Evolutionary conservation across 768 basidiomycete species (phyloP).

Genomic region (Hortiboletus campestris): DNA sequence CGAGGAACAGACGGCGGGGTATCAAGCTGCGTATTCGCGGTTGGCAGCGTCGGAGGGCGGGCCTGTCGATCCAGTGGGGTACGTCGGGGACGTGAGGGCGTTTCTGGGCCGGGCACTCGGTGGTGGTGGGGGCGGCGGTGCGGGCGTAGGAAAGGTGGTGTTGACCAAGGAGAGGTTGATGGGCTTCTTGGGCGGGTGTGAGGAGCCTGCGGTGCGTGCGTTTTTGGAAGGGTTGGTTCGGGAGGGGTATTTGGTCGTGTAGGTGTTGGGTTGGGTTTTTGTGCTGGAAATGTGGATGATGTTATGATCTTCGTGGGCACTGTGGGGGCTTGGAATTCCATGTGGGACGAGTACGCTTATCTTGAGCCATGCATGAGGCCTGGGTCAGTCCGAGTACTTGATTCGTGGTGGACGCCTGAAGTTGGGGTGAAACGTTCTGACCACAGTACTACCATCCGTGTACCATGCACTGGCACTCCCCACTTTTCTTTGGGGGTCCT

Average conservation of each 20-base stretch:
- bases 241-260: slow-evolving; percentile 31
- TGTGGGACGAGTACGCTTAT: no score
- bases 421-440: no score
- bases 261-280: not conserved
- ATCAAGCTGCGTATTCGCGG: slow-evolving; percentile 92
- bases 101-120: slow-evolving; percentile 48
- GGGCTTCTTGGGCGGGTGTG: slow-evolving; percentile 22
- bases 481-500: no score
- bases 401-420: no score
- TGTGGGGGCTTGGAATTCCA: no score
- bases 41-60: slow-evolving; percentile 75
- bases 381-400: no score
- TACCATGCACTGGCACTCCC: no score
- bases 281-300: no score
- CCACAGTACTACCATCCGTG: no score
- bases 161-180: slow-evolving; percentile 17
- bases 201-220: slow-evolving; percentile 17
- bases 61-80: slow-evolving; percentile 58
- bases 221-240: slow-evolving; percentile 34
- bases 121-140: not conserved
- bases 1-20: slow-evolving; percentile 87
- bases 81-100: slow-evolving; percentile 54
- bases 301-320: no score
- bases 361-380: no score
- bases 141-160: not conserved